These are phyloP conservation scores for Fusarium keratoplasticum DNA, from an alignment of 2,329 filamentous ascomycete genomes.

Conservation along the genomic window DNA sequence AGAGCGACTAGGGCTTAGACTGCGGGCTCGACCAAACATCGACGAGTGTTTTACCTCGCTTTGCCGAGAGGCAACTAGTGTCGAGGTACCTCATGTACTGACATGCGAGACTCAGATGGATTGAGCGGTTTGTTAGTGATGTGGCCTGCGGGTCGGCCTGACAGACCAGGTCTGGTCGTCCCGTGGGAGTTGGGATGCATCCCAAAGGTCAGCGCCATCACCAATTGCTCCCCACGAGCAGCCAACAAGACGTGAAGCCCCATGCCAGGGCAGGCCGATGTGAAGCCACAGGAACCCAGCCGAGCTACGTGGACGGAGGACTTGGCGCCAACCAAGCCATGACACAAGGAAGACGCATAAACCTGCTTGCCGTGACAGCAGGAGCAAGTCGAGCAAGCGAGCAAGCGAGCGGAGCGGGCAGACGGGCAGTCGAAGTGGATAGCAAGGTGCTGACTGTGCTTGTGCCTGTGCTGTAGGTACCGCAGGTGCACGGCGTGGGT, in stretches of 20 bases:
- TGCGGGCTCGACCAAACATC: conserved; percentile 18
- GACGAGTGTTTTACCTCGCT: conserved; percentile 11
- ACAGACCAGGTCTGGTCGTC: conserved; percentile 18
- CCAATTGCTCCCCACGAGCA: conserved; percentile 18
- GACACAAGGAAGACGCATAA: conserved; percentile 33
- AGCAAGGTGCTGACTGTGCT: conserved; percentile 8
- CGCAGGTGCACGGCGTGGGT: conserved; percentile 13
- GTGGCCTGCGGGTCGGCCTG: conserved; percentile 26
- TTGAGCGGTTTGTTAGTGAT: conserved; percentile 35
- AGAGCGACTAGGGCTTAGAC: conserved; percentile 26
- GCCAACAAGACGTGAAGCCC: conserved; percentile 30
- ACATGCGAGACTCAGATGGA: conserved; percentile 24
- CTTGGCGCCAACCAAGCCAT: conserved; percentile 35
- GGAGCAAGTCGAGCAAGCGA: conserved; percentile 12
- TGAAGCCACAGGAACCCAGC: conserved; percentile 28
- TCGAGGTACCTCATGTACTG: conserved; percentile 20
- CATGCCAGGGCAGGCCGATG: conserved; percentile 14
- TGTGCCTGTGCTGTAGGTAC: conserved; percentile 30
- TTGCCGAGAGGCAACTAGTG: conserved; percentile 23
- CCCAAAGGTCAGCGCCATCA: conserved; percentile 13
- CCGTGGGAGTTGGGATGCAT: conserved; percentile 28
- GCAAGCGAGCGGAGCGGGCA: conserved; percentile 10
- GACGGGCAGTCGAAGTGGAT: not conserved
- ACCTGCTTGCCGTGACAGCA: conserved; percentile 32
- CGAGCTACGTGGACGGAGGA: conserved; percentile 30